Evolutionary conservation across 768 basidiomycete species (phyloP), one percentile per base, ranked within the genome.

Genomic region (Lactarius evosmus): DNA sequence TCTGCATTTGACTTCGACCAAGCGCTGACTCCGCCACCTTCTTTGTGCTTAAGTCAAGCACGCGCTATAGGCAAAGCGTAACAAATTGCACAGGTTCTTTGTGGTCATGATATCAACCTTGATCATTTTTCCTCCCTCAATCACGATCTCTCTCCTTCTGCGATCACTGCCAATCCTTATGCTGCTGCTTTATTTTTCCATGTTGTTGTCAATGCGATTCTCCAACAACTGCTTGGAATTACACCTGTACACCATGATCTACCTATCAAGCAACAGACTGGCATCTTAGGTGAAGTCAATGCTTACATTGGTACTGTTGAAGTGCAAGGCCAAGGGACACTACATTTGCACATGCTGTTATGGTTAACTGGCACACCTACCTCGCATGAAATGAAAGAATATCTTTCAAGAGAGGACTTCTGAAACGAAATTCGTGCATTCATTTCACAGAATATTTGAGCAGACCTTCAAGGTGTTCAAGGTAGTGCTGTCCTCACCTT

Each of bases 161-260:
- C 19, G 3, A n/a, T n/a, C 1, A 19, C 19, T 2, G 6, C 40
- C 0, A 19, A 41, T 3, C 40, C 19, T 0, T 41, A 8, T 14
- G 34, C 34, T 19, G 1, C 40, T 2, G 19, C 19, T 7, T 12
- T 17, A 7, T 41, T 41, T 41, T 41, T 41, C 7, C 40, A 41
- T 8, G 0, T 41, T 3, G 8, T 41, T 0, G 8, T 41, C 1
- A 41, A 19, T 7, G 7, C 19, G 2, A 3, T 41, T 0, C 40
- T 41, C 1, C 0, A n/a, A 7, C 4, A 5, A 7, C 7, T 41
- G 8, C 19, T 41, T 0, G 19, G 40, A 0, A 41, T 41, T 0
- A 77, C 79, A n/a, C n/a, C n/a, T 0, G 71, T 75, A 52, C 81
- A 77, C 58, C 82, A 78, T 65, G 72, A 78, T 51, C 74, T 75